A percentile compares a stretch with the other conserved stretches of the same genome.
Conservation (phyloP, 495 filamentous ascomycete species). For the Extremus antarcticus region DNA sequence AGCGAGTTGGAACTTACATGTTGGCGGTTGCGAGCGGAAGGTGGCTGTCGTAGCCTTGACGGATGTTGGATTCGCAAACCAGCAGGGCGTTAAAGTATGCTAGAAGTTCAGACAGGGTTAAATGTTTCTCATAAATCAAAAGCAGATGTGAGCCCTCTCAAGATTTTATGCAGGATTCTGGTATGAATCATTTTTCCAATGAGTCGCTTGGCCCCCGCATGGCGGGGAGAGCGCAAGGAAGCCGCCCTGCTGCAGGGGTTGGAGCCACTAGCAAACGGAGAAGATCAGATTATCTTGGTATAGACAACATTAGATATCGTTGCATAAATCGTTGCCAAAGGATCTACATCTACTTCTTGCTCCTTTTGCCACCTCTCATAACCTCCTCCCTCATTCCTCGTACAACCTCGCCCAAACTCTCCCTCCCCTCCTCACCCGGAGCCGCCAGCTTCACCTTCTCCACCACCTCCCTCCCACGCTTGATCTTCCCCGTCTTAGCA, state of each 20-base stretch:
- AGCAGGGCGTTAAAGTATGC: no score
- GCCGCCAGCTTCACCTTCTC: constrained; percentile 38
- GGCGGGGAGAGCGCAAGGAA: no score
- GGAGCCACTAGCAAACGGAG: no score
- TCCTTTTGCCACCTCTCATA: constrained; percentile 2
- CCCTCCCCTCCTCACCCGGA: constrained; percentile 38
- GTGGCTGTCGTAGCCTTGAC: background rate
- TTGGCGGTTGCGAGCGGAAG: background rate
- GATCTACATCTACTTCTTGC: no score
- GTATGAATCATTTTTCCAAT: background rate
- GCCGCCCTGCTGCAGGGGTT: no score
- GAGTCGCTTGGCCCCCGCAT: no score
- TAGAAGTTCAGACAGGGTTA: no score
- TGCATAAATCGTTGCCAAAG: no score
- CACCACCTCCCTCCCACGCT: constrained; percentile 29
- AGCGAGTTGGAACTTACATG: background rate
- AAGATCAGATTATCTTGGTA: no score
- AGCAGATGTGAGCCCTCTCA: background rate
- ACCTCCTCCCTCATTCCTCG: constrained; percentile 39
- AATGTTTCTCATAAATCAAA: background rate
- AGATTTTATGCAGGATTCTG: background rate
- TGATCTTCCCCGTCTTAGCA: constrained; percentile 40
- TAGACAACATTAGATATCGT: no score
- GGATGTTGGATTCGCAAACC: background rate
- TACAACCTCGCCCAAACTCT: constrained; percentile 51